A percentile compares a stretch with the other conserved stretches of the same genome.
Conservation (phyloP, 139 green algal species). For the Ulvella scutata region DNA sequence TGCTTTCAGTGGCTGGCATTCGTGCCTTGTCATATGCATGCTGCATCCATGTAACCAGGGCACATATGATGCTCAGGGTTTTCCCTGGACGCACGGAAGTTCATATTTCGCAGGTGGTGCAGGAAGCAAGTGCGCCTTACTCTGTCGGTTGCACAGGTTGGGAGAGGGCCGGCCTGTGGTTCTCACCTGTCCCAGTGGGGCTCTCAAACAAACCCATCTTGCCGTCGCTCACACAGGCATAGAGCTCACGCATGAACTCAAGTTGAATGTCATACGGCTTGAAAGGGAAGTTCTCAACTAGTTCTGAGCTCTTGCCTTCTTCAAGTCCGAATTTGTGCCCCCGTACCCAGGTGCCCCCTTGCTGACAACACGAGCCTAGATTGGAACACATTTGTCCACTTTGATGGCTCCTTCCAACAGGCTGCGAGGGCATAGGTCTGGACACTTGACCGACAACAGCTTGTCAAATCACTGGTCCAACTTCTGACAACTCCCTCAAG, state of each 20-base stretch:
- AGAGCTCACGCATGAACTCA: conserved; percentile 68
- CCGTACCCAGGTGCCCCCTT: background rate
- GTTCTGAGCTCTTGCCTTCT: background rate
- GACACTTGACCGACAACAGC: background rate
- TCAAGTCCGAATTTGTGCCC: background rate
- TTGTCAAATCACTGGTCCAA: background rate
- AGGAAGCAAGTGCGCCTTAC: background rate
- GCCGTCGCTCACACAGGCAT: conserved; percentile 33
- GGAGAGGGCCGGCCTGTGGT: too few species aligned
- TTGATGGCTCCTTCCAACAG: background rate
- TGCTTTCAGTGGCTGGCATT: background rate
- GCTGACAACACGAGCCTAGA: background rate
- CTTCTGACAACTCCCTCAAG: too few species aligned
- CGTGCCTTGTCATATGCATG: background rate
- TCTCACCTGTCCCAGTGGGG: conserved; percentile 53
- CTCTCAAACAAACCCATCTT: conserved; percentile 76
- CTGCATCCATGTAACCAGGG: background rate
- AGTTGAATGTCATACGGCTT: conserved; percentile 74
- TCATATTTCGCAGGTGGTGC: too few species aligned
- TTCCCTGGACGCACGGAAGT: too few species aligned
- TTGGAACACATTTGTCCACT: background rate
- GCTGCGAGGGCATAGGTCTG: background rate
- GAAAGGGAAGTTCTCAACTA: conserved; percentile 50
- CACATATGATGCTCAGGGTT: background rate
- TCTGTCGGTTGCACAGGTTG: too few species aligned